Conservation (phyloP, 2,329 filamentous ascomycete species). For the Talaromyces sp. region DNA sequence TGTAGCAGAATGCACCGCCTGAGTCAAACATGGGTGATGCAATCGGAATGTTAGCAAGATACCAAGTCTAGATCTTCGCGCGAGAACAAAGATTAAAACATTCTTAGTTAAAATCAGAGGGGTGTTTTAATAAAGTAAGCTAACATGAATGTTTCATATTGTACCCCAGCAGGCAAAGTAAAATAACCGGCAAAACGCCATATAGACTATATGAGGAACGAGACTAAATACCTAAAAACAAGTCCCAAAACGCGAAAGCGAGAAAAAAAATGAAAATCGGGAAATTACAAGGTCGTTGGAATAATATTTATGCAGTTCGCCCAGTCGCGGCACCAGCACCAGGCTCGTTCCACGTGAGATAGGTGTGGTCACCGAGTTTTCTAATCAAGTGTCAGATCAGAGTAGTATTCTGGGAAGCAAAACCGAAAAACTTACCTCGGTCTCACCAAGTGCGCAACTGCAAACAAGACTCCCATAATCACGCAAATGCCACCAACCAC, state of each 20-base stretch:
- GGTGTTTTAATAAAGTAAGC: background rate
- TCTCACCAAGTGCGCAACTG: conserved; percentile 83
- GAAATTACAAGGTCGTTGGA: background rate
- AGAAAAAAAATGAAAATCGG: background rate
- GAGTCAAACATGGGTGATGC: conserved; percentile 7
- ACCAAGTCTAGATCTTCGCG: conserved; percentile 1
- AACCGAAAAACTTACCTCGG: conserved; percentile 58
- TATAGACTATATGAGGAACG: background rate
- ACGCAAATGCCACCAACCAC: conserved; percentile 93
- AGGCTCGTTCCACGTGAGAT: conserved; percentile 87
- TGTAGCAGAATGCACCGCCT: background rate
- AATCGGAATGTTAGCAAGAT: conserved; percentile 13
- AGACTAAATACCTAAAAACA: background rate
- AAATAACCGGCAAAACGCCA: conserved; percentile 3
- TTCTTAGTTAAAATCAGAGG: background rate
- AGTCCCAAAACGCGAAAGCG: background rate
- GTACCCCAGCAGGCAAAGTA: background rate
- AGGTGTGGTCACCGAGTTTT: conserved; percentile 97
- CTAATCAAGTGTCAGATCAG: conserved; percentile 42
- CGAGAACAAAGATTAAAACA: background rate
- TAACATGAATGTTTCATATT: background rate
- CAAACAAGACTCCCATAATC: conserved; percentile 80
- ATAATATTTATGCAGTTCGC: conserved; percentile 30
- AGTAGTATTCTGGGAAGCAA: background rate
- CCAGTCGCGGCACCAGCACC: conserved; percentile 52